phyloP scores from a whole-genome alignment of 129 eudicot species.

The Deinandra increscens region DNA sequence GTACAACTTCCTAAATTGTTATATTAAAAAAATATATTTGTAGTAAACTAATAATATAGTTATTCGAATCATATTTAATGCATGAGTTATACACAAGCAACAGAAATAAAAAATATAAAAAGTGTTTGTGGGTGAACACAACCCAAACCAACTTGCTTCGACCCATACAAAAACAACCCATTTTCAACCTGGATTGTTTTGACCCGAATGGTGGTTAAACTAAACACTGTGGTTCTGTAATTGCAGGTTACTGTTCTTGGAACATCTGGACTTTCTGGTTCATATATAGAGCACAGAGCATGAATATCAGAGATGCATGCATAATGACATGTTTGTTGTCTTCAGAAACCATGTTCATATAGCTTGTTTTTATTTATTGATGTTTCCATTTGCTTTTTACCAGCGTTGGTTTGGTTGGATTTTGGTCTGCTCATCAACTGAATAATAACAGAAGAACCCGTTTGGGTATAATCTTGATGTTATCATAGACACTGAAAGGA shows the following conservation, averaged over 20 bases:
- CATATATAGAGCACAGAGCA: conserved; percentile 91
- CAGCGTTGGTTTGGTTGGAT: conserved; percentile 30
- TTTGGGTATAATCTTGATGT: conserved; percentile 35
- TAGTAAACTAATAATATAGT: too few relatives aligned
- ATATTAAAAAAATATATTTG: neutral
- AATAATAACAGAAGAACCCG: conserved; percentile 19
- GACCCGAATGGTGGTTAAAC: neutral
- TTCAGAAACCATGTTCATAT: conserved; percentile 27
- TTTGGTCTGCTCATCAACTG: conserved; percentile 19
- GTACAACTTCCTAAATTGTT: neutral
- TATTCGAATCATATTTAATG: neutral
- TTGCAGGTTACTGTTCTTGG: conserved; percentile 95
- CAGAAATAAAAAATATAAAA: neutral
- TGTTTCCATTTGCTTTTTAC: conserved; percentile 18
- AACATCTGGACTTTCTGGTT: conserved; percentile 93
- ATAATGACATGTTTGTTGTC: conserved; percentile 20
- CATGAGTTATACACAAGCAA: neutral
- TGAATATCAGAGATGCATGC: conserved; percentile 21
- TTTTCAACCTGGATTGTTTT: neutral
- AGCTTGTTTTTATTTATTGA: conserved; percentile 2
- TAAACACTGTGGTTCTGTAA: neutral
- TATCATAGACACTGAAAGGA: conserved; percentile 56
- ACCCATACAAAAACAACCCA: neutral
- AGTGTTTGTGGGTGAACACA: neutral
- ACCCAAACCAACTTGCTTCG: neutral